phyloP scores from a whole-genome alignment of 2,329 filamentous ascomycete species.

The Aureobasidium sp. region DNA sequence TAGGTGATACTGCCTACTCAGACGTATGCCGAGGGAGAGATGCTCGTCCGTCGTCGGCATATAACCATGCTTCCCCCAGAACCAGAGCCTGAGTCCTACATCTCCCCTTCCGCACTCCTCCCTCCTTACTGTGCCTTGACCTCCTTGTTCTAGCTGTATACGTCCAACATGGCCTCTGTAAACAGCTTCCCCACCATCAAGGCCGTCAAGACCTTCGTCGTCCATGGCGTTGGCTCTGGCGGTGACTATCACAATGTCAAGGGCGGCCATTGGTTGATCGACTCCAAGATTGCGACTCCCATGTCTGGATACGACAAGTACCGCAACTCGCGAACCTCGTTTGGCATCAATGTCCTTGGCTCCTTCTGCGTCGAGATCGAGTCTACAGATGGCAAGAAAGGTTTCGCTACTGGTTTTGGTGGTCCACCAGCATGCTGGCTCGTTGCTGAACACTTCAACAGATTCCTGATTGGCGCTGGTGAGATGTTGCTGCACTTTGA shows the following conservation, averaged over 20 bases:
- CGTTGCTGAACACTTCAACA: constrained; percentile 84
- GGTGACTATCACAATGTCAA: constrained; percentile 92
- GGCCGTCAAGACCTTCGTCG: constrained; percentile 63
- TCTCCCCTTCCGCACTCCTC: neutral
- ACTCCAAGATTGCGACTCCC: constrained; percentile 84
- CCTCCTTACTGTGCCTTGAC: constrained; percentile 8
- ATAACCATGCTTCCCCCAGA: neutral
- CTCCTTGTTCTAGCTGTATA: neutral
- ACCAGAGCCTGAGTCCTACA: neutral
- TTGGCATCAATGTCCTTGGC: constrained; percentile 91
- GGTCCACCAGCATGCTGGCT: constrained; percentile 92
- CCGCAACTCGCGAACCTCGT: constrained; percentile 77
- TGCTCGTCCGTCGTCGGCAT: neutral
- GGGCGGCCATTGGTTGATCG: constrained; percentile 67
- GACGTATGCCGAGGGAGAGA: neutral
- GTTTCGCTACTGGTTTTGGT: constrained; percentile 89
- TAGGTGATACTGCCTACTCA: neutral
- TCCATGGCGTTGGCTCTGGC: constrained; percentile 54
- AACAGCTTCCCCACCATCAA: constrained; percentile 65
- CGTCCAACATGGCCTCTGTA: constrained; percentile 26
- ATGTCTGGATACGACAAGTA: constrained; percentile 88
- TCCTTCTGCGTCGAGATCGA: constrained; percentile 89
- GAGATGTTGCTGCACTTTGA: constrained; percentile 14
- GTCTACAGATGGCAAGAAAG: constrained; percentile 81
- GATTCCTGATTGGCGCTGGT: constrained; percentile 77